phyloP scores from a whole-genome alignment of 441 rosid species.

The Adansonia grandidieri region DNA sequence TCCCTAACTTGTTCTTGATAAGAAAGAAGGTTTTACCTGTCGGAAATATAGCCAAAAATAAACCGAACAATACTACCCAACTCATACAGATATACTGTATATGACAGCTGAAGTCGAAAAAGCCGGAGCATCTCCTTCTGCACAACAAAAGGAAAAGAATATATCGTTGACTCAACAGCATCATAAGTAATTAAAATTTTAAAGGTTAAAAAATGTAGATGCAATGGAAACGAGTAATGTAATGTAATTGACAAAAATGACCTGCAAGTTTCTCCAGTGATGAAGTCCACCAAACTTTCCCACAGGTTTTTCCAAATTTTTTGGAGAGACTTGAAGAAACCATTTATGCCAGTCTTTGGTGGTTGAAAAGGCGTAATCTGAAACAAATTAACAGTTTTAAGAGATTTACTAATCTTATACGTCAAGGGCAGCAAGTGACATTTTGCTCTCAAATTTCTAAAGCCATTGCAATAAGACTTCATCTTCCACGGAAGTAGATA shows the following conservation, averaged over 20 bases:
- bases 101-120: constrained; percentile 61
- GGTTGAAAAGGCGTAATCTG: constrained; percentile 75
- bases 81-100: constrained; percentile 60
- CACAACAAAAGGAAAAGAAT: constrained; percentile 12
- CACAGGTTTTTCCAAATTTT: constrained; percentile 57
- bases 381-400: constrained; percentile 27
- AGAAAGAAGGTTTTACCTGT: constrained; percentile 51
- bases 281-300: constrained; percentile 72
- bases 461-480: neutral
- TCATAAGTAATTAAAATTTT: neutral
- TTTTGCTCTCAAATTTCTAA: neutral
- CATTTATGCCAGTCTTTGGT: constrained; percentile 57
- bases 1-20: neutral
- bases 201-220: neutral
- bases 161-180: constrained; percentile 1
- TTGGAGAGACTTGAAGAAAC: constrained; percentile 73
- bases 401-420: constrained; percentile 9
- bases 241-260: too few species aligned
- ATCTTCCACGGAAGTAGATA: neutral
- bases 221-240: too few species aligned
- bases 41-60: constrained; percentile 73
- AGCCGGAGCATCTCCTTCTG: constrained; percentile 76
- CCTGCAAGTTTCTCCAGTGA: constrained; percentile 70
- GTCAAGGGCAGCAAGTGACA: neutral
- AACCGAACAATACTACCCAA: constrained; percentile 83